Conservation (phyloP, 441 rosid species). For the Macaranga tanarius region DNA sequence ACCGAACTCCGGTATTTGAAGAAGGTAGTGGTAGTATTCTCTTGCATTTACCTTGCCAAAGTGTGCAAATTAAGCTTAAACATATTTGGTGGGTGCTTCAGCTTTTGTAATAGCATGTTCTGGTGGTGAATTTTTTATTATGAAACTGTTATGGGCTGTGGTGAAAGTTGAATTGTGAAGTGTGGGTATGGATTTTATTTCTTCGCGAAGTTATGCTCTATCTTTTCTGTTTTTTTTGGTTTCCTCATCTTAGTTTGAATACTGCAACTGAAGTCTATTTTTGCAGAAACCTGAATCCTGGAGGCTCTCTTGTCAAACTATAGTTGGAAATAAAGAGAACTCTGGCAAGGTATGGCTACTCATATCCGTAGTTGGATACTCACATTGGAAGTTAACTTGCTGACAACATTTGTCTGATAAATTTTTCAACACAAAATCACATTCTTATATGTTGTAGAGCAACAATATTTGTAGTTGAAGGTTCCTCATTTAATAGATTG, state of each 20-base stretch:
- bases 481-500: slow-evolving; percentile 6
- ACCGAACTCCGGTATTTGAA: slow-evolving; percentile 61
- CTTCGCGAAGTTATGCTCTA: neutral
- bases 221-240: neutral
- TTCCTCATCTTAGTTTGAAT: neutral
- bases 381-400: neutral
- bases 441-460: neutral
- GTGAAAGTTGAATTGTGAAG: neutral
- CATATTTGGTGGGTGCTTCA: no score
- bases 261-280: neutral
- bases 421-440: neutral
- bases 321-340: slow-evolving; percentile 79
- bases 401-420: neutral
- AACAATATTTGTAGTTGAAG: neutral
- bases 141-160: neutral
- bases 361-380: neutral
- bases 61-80: no score
- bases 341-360: slow-evolving; percentile 63
- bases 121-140: no score
- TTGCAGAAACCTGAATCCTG: slow-evolving; percentile 82
- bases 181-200: neutral
- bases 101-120: no score
- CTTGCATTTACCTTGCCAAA: neutral
- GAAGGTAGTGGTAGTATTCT: slow-evolving; percentile 38
- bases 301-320: slow-evolving; percentile 91